Base-by-base conservation (phyloP, 306 rosid genomes). In the Gynostemma pentaphyllum region DNA sequence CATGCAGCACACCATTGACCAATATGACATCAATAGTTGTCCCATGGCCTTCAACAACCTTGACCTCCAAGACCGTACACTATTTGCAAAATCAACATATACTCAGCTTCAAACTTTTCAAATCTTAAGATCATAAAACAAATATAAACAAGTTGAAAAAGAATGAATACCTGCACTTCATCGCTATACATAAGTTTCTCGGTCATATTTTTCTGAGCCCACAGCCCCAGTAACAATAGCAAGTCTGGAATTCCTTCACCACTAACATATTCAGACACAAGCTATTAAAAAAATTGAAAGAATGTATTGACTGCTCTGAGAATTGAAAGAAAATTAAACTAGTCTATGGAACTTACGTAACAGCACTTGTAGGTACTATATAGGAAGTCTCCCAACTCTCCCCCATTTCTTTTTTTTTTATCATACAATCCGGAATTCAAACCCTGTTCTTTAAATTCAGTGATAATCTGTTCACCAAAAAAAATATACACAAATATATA, bases 31-130 rank as follows among this genome's bases (percentile, higher is more conserved):
- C 99, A 69, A 94, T 94, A 52, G 99, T 94, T 49, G 99, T 94
- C 40, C 99, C 99, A 62, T 82, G 97, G 24, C 99, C 97, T 80
- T 94, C 99, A 72, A 94, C 74, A 55, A 94, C 99, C 80, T 88
- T 86, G 71, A 94, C 95, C 81, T 94, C 99, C 82, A 94, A 78
- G 50, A 94, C 94, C 4, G 99, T 88, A 76, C 99, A 94, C 99
- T 92, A 90, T 59, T 9, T 68, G 60, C 64, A 75, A 11, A 73
- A 72, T 26, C 46, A 79, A 53, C 49, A 21, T 61, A 64, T 55
- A 50, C 69, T 80, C 69, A 83, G 76, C 15, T 39, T 39, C 12
- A 1, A 40, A 51, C 52, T n/a, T 79, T 64, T 44, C 22, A 68
- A 40, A 48, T 45, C 65, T 72, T 50, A 30, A 65, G 53, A 70